These are phyloP conservation scores for Cyphellophora attinorum DNA, from an alignment of 2,329 filamentous ascomycete genomes.

Conservation along the genomic window DNA sequence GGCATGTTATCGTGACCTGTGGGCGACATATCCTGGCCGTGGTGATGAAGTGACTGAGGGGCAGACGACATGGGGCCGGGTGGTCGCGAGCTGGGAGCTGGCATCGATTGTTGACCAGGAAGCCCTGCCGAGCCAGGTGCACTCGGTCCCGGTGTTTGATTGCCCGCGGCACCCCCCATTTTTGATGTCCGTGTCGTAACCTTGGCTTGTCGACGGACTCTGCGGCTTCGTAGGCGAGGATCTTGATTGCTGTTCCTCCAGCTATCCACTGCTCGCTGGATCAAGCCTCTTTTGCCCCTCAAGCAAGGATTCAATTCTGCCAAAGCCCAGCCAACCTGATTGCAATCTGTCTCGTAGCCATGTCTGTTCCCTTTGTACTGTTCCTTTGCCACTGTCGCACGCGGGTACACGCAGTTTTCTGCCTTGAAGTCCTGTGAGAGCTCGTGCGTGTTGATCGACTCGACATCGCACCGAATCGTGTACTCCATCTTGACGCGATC, in stretches of 20 bases:
- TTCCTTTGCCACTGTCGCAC: conserved; percentile 89
- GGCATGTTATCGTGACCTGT: conserved; percentile 61
- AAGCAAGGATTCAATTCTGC: conserved; percentile 86
- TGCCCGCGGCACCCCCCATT: conserved; percentile 47
- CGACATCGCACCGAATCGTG: conserved; percentile 94
- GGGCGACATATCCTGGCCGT: conserved; percentile 58
- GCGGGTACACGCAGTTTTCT: conserved; percentile 95
- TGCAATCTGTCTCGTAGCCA: conserved; percentile 97
- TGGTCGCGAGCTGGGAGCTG: conserved; percentile 23
- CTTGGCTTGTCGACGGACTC: conserved; percentile 92
- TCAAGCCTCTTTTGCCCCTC: conserved; percentile 86
- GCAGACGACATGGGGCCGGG: conserved; percentile 60
- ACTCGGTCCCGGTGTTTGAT: conserved; percentile 60
- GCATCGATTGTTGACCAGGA: conserved; percentile 54
- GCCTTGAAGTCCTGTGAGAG: conserved; percentile 86
- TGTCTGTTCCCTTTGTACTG: conserved; percentile 92
- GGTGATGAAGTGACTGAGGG: conserved; percentile 59
- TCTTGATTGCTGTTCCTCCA: conserved; percentile 99
- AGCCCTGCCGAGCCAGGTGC: conserved; percentile 53
- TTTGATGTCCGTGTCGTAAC: conserved; percentile 81
- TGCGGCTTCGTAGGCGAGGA: conserved; percentile 75
- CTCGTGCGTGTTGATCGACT: conserved; percentile 85
- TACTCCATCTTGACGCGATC: conserved; percentile 99
- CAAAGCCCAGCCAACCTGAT: conserved; percentile 97
- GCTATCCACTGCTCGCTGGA: conserved; percentile 94